phyloP scores from a whole-genome alignment of 208 protist species.

The Trypanosoma mega region DNA sequence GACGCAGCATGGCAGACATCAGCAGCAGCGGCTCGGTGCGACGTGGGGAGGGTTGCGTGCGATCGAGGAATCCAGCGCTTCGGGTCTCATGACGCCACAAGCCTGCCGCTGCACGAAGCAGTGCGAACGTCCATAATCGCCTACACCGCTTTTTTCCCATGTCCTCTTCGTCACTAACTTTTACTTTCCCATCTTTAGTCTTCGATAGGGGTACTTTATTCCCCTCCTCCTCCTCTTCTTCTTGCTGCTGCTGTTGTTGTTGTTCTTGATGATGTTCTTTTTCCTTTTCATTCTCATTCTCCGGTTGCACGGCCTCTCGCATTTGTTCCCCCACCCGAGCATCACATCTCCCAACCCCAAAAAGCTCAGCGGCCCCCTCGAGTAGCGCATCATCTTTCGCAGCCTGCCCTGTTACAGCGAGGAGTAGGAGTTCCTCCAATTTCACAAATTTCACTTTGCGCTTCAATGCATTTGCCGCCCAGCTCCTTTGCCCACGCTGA shows the following conservation, averaged over 20 bases:
- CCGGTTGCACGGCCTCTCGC: no score
- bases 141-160: not conserved
- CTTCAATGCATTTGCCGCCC: not conserved
- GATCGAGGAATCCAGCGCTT: conserved; percentile 15
- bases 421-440: no score
- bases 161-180: conserved; percentile 18
- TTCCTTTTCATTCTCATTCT: no score
- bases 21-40: conserved; percentile 58
- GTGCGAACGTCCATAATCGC: conserved; percentile 16
- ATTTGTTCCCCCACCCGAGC: no score
- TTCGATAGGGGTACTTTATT: not conserved
- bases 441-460: not conserved
- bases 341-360: no score
- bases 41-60: conserved; percentile 35
- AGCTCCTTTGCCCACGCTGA: not conserved
- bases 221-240: no score
- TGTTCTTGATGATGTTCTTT: no score
- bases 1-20: conserved; percentile 34
- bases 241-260: no score
- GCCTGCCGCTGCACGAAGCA: conserved; percentile 27
- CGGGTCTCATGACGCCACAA: conserved; percentile 22
- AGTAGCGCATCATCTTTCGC: no score
- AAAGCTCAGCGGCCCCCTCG: no score
- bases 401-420: no score
- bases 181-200: not conserved